Base-by-base conservation (phyloP, 352 stramenopile genomes). In the Phytophthora uliginosa region DNA sequence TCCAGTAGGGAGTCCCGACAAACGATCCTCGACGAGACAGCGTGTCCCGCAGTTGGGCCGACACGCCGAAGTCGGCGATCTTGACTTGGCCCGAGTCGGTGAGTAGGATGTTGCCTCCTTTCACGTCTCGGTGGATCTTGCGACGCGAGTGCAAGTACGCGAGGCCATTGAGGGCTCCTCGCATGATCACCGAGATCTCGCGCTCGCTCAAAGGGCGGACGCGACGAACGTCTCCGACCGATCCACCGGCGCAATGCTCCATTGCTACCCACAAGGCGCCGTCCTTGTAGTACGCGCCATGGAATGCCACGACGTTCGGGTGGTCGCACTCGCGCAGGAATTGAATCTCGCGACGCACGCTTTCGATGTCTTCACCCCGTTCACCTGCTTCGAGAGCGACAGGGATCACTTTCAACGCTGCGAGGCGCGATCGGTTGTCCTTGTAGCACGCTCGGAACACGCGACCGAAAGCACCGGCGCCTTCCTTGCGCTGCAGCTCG, bases 31-130 rank as follows among this genome's bases (percentile, higher is more conserved):
- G 74, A 9, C 79, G 73, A 34, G 81, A 90, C 45, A 93, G 65
- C 0, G 85, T 90, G 47, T 90, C 74, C 52, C 59, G 28, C 9
- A 93, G 65, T 60, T 91, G 84, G 28, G 86, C 86, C 18, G 88
- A 93, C 12, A 96, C 88, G 9, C 91, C 91, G 88, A 98, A 99
- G 84, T 98, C 94, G 3, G 95, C 94, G 34, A 99, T 90, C 77
- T 99, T 99, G 65, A 99, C 96, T 71, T 96, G 77, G 2, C 96
- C 97, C 31, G 93, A 80, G 20, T 78, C 76, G 7, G 95, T 98
- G 9, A 99, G 83, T n/a, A 99, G 74, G 51, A 99, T 97, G 72
- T 99, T 99, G 36, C 96, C 97, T 47, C 95, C 84, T 76, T 93
- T 92, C 51, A 99, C 97, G 81, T 99, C 97, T 38, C 96, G 81